Conservation (phyloP, 495 filamentous ascomycete genomes). For the Penicillium bialowiezense region DNA sequence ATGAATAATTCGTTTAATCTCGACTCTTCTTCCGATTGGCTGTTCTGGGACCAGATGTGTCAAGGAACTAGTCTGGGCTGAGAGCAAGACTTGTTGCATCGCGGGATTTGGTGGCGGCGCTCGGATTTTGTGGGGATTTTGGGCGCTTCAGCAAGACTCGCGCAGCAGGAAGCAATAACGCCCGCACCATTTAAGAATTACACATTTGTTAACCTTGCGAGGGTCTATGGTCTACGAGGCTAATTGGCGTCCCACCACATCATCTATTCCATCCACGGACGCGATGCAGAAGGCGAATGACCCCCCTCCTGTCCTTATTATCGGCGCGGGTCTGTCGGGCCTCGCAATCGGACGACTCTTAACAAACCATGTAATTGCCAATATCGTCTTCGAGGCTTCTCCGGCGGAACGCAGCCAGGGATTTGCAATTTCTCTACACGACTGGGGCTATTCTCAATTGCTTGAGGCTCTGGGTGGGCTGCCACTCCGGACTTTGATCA, state of each 20-base stretch:
- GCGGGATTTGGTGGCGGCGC: not conserved
- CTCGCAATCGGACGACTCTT: constrained; percentile 44
- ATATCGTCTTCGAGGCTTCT: constrained; percentile 14
- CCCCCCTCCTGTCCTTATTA: constrained; percentile 48
- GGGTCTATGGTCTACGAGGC: not conserved
- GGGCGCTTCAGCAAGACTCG: not conserved
- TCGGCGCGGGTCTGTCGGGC: constrained; percentile 50
- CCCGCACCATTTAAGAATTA: not conserved
- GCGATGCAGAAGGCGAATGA: not conserved
- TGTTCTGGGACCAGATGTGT: not conserved
- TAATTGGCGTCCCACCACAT: not conserved
- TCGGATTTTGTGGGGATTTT: not conserved
- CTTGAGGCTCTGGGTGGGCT: constrained; percentile 6
- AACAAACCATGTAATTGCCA: constrained; percentile 11
- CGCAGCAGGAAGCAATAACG: not conserved
- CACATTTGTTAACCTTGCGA: not conserved
- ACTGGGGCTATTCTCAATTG: constrained; percentile 12
- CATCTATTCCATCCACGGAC: not conserved
- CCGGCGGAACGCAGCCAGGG: constrained; percentile 9
- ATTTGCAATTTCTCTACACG: constrained; percentile 12
- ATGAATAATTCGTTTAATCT: not conserved
- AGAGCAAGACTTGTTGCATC: not conserved
- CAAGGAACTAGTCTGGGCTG: not conserved
- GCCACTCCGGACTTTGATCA: constrained; percentile 1
- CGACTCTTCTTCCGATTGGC: not conserved